Evolutionary conservation across 805 yeast species (phyloP).

Genomic region (Ogataea saltuana): DNA sequence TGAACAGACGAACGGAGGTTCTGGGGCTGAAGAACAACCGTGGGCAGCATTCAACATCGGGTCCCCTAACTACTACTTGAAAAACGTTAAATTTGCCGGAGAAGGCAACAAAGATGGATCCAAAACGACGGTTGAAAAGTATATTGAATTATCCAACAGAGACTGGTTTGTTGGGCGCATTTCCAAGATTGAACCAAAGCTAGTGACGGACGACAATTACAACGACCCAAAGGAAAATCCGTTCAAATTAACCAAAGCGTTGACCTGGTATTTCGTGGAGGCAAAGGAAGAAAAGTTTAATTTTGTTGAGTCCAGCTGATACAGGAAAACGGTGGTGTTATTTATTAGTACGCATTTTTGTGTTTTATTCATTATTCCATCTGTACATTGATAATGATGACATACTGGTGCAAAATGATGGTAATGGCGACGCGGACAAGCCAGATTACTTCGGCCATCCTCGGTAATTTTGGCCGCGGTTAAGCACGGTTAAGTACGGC

Average conservation of each 20-base stretch:
- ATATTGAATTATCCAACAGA: constrained; percentile 39
- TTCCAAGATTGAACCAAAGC: constrained; percentile 51
- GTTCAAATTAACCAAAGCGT: constrained; percentile 60
- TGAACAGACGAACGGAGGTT: constrained; percentile 1
- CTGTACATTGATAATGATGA: too few species aligned
- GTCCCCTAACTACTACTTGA: constrained; percentile 79
- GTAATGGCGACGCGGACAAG: too few species aligned
- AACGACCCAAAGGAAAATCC: constrained; percentile 53
- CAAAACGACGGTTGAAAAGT: constrained; percentile 2
- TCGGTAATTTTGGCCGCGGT: too few species aligned
- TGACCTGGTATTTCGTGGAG: constrained; percentile 63
- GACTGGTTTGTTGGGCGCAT: constrained; percentile 88
- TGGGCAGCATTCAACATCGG: constrained; percentile 97
- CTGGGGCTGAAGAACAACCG: constrained; percentile 41
- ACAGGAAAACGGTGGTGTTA: too few species aligned
- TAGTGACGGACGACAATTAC: constrained; percentile 47
- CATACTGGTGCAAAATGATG: too few species aligned
- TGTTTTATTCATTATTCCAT: not conserved
- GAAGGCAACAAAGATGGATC: constrained; percentile 5
- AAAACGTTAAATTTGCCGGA: constrained; percentile 33
- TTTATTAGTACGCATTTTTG: too few species aligned
- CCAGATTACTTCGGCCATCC: too few species aligned
- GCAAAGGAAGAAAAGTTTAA: constrained; percentile 45
- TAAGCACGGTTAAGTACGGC: constrained; percentile 8
- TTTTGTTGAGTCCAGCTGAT: not conserved